Evolutionary conservation across 2,329 filamentous ascomycete species (phyloP), one percentile per base, ranked within the genome.

Genomic region (Ophiocordyceps camponoti-floridani): DNA sequence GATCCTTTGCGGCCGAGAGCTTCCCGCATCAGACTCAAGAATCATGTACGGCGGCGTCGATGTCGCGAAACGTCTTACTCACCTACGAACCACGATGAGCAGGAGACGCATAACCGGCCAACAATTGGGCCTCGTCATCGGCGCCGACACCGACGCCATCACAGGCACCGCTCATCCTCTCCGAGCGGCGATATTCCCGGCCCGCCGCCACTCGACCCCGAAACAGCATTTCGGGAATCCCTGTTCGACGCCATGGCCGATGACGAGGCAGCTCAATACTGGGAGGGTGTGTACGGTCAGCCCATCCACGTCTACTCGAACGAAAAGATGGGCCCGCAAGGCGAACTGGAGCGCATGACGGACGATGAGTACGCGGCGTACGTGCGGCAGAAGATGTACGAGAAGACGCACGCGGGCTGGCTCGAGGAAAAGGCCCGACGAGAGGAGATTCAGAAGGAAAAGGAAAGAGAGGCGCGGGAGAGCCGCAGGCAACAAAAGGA

Each of bases 191-290:
- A 75, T 47, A 69, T 70, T 0, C 61, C 67, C 51, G 65, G 66
- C 0, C 60, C 62, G 3, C 61, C 63, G 2, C 59, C 66, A 0
- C 66, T 84, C 14, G 75, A 82, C 52, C 72, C 84, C 0, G 79
- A 86, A 38, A 68, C 73, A 0, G 86, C 89, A 1, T 98, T 98
- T 60, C 80, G 85, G 28, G 85, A 94, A 60, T 94, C 87, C 1
- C 78, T 98, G 5, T 96, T 96, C 64, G 91, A 98, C 60, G 91
- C 91, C 30, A 81, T 98, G 62, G 89, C 87, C 35, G 91, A 98
- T 61, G 89, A 96, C 57, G 91, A 98, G 63, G 91, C 89, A 42
- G 91, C 91, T 2, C 75, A 79, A 8, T 98, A 91, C 65, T 98
- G 91, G 91, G 82, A 95, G 60, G 77, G 77, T 14, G 84, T 98